Evolutionary conservation across 1,284 basidiomycete genomes (phyloP), one percentile per base, ranked within the genome.

Genomic region (Naganishia sp.): DNA sequence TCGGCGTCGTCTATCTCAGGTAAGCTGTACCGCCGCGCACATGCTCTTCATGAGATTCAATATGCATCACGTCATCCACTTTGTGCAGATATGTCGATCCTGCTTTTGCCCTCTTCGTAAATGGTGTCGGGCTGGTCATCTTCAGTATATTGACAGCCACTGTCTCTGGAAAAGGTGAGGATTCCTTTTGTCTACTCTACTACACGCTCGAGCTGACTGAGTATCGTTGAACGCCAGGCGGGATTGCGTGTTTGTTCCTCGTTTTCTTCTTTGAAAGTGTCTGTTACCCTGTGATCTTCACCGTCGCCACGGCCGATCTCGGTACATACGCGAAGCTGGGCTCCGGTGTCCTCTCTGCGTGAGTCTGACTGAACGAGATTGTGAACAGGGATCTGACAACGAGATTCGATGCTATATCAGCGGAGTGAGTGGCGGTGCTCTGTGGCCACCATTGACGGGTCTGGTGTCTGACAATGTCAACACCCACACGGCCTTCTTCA

Each of bases 211-310:
- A 6, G 36, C 23, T 13, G 44, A 21, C 3, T 36, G 31, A 25
- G 44, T 46, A 23, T n/a, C 21, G 5, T 6, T 21, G 2, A 3
- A 33, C 33, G 43, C n/a, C 42, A 67, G 68, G 69, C 2, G 75
- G 75, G 2, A 72, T 77, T 36, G 75, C 66, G 1, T 75, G 73
- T 45, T 69, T 75, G 18, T 74, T 72, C 69, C 33, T 76, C 45
- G 68, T 76, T 53, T 76, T 75, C 70, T 69, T 74, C 64, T 76
- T 71, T 61, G 75, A 76, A 63, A 44, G 61, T 33, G 63, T 70
- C 36, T 75, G 73, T 65, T 76, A 76, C 63, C 74, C 74, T 15
- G 71, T 75, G 59, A 75, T 76, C 64, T 76, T 74, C 66, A 66
- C 69, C 28, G 67, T 76, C 52, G 72, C 74, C 25, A 74, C 73